These are phyloP conservation scores for Trichosporon faecale DNA, from an alignment of 1,284 basidiomycete species.

Conservation along the genomic window DNA sequence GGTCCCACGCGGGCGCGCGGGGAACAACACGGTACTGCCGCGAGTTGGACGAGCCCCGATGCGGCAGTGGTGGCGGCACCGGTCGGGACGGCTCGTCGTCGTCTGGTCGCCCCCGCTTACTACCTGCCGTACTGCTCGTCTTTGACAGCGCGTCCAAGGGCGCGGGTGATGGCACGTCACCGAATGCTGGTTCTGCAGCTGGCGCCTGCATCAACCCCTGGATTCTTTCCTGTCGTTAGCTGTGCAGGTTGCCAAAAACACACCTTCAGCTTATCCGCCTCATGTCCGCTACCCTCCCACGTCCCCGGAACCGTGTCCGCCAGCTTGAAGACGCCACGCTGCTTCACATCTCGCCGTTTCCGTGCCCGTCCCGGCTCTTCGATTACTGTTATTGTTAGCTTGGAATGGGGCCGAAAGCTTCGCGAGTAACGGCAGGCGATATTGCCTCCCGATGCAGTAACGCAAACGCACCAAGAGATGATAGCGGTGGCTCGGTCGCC, in stretches of 20 bases:
- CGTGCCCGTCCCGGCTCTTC: slow-evolving; percentile 26
- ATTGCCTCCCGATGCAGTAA: no score
- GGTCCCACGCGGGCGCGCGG: slow-evolving; percentile 24
- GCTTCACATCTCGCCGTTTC: slow-evolving; percentile 34
- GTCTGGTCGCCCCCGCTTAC: background rate
- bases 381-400: slow-evolving; percentile 39
- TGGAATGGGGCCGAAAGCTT: background rate
- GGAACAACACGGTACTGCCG: slow-evolving; percentile 44
- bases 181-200: background rate
- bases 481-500: slow-evolving; percentile 49
- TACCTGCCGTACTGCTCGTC: background rate
- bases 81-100: background rate
- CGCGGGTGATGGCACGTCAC: background rate
- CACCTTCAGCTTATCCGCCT: slow-evolving; percentile 41
- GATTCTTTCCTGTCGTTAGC: slow-evolving; percentile 23
- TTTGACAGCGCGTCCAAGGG: background rate
- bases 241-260: background rate
- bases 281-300: slow-evolving; percentile 46
- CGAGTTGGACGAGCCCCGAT: background rate
- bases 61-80: background rate
- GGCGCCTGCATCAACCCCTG: slow-evolving; percentile 16
- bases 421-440: background rate
- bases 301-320: slow-evolving; percentile 52
- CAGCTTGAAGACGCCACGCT: slow-evolving; percentile 49
- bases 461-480: slow-evolving; percentile 44